A percentile compares a stretch with the other conserved stretches of the same genome.
Conservation (phyloP, 73 alveolate genomes). For the Blepharisma stoltei region DNA sequence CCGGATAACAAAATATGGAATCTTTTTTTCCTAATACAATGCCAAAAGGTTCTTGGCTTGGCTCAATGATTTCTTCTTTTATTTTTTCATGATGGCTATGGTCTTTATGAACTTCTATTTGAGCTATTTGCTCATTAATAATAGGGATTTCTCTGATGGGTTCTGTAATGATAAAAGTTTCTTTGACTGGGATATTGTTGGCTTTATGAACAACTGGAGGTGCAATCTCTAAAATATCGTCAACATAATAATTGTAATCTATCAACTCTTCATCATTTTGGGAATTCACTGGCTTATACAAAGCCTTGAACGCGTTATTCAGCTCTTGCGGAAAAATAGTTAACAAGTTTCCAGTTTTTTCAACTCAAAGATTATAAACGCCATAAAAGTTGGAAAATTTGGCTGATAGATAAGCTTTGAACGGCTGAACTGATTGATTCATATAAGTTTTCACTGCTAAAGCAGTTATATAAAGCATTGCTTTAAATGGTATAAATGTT, state of each 20-base stretch:
- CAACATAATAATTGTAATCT: slow-evolving; percentile 20
- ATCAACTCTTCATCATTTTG: not conserved
- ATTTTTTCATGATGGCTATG: not conserved
- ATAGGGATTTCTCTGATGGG: not conserved
- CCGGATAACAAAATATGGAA: too few species aligned
- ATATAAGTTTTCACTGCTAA: slow-evolving; percentile 18
- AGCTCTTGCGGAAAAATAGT: slow-evolving; percentile 8
- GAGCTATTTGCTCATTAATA: not conserved
- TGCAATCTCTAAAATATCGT: slow-evolving; percentile 28
- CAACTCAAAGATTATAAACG: not conserved
- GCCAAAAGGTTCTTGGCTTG: too few species aligned
- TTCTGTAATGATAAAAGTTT: not conserved
- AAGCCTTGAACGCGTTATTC: not conserved
- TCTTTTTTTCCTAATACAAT: too few species aligned
- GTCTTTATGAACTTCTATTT: not conserved
- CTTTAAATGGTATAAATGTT: not conserved
- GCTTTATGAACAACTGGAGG: slow-evolving; percentile 21
- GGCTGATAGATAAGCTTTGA: slow-evolving; percentile 8
- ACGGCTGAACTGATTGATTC: not conserved
- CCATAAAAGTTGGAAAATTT: not conserved
- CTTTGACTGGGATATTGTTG: not conserved
- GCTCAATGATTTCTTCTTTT: not conserved
- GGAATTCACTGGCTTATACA: not conserved
- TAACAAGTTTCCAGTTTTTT: not conserved
- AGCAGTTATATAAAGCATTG: slow-evolving; percentile 15